These are phyloP conservation scores for Phalaenopsis equestris DNA, from an alignment of 106 monocot genomes.

Conservation along the genomic window DNA sequence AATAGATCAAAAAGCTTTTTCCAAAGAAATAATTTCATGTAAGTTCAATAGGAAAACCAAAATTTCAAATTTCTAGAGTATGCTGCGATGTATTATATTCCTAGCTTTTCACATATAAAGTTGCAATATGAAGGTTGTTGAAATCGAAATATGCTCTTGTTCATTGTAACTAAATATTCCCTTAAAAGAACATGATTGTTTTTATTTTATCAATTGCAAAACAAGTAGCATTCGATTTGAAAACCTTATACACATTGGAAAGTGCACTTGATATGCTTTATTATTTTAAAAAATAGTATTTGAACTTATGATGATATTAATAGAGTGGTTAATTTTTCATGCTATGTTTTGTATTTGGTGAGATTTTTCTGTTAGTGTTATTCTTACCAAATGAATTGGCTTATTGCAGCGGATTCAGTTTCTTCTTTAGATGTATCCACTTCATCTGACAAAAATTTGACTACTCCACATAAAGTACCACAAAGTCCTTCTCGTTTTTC, in stretches of 20 bases:
- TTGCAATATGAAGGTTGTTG: background rate
- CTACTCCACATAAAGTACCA: constrained; percentile 43
- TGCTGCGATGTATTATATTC: background rate
- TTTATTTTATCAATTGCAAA: background rate
- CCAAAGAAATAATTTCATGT: constrained; percentile 1
- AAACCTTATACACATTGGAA: background rate
- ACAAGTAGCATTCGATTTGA: background rate
- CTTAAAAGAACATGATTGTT: background rate
- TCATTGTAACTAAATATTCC: background rate
- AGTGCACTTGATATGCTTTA: background rate
- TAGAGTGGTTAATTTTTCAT: background rate
- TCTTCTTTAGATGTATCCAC: constrained; percentile 17
- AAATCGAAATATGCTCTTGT: background rate
- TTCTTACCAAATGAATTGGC: background rate
- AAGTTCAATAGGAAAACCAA: background rate
- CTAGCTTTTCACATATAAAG: background rate
- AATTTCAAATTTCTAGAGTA: background rate
- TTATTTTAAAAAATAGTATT: background rate
- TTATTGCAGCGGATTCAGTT: constrained; percentile 28
- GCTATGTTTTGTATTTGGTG: background rate
- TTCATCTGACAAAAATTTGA: constrained; percentile 12
- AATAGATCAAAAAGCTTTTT: constrained; percentile 6
- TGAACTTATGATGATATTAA: background rate
- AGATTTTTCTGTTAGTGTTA: background rate
- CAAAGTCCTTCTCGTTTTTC: constrained; percentile 77